Conservation (phyloP, 768 basidiomycete genomes). For the Calocera viscosa region DNA sequence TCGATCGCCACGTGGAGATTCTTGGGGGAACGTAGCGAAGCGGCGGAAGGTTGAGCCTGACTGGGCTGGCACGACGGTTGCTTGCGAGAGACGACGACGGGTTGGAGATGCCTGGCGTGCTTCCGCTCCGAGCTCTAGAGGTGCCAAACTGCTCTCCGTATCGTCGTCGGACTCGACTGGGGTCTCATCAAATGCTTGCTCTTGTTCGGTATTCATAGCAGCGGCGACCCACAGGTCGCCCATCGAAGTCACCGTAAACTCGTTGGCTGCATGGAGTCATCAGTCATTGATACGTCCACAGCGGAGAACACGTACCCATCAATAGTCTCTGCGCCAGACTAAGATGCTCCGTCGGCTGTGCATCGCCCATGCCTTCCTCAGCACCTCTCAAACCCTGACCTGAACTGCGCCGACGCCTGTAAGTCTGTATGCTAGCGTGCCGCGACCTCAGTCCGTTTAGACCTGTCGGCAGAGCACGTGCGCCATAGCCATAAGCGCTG, state of each 20-base stretch:
- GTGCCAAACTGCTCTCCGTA: slow-evolving; percentile 23
- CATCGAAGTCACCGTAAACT: slow-evolving; percentile 86
- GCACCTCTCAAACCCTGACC: background rate
- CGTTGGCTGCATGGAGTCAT: slow-evolving; percentile 48
- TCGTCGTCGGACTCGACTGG: slow-evolving; percentile 47
- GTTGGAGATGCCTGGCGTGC: slow-evolving; percentile 17
- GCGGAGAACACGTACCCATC: slow-evolving; percentile 33
- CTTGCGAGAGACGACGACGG: slow-evolving; percentile 18
- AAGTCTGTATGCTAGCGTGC: background rate
- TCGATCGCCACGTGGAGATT: background rate
- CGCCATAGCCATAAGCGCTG: slow-evolving; percentile 17
- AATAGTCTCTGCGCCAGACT: slow-evolving; percentile 81
- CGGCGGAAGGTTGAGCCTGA: background rate
- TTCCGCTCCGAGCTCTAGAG: slow-evolving; percentile 18
- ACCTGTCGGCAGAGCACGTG: background rate
- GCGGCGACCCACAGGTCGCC: slow-evolving; percentile 96
- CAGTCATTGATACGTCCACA: background rate
- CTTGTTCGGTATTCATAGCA: slow-evolving; percentile 80
- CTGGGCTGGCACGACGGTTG: background rate
- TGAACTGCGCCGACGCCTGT: background rate
- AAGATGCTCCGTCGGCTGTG: slow-evolving; percentile 32
- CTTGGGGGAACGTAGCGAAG: background rate
- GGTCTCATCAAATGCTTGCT: slow-evolving; percentile 47
- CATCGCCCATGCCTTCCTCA: slow-evolving; percentile 19
- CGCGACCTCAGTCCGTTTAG: background rate